Conservation (phyloP, 1,139 yeast genomes). For the Tardiomyces blankii region DNA sequence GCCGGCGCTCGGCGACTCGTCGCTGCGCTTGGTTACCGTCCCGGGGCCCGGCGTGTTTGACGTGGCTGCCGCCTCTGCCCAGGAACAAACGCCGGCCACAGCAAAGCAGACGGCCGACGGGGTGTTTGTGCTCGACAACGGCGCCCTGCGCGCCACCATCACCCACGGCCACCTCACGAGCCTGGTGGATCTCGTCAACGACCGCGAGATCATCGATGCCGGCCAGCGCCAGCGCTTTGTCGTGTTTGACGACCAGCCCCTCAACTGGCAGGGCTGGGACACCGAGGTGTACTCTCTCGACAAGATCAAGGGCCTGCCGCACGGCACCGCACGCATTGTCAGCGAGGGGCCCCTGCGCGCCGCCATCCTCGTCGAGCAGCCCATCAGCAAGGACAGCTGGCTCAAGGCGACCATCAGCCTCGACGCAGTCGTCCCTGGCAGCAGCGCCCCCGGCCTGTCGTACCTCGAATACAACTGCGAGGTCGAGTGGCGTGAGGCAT, state of each 20-base stretch:
- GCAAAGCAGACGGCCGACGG: slow-evolving; percentile 32
- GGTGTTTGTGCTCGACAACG: slow-evolving; percentile 44
- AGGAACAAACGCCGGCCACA: slow-evolving; percentile 9
- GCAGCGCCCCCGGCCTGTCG: slow-evolving; percentile 15
- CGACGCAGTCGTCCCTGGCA: slow-evolving; percentile 36
- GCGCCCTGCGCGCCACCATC: slow-evolving; percentile 46
- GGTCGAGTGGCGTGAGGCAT: slow-evolving; percentile 81
- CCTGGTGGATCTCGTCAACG: slow-evolving; percentile 45
- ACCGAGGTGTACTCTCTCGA: slow-evolving; percentile 80
- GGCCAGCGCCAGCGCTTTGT: slow-evolving; percentile 52
- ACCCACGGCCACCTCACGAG: slow-evolving; percentile 57
- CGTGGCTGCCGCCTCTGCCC: no score
- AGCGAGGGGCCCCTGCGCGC: slow-evolving; percentile 49
- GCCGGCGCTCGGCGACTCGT: not conserved
- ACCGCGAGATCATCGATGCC: slow-evolving; percentile 57
- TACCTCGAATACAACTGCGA: slow-evolving; percentile 40
- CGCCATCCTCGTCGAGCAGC: slow-evolving; percentile 45
- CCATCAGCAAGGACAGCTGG: slow-evolving; percentile 44
- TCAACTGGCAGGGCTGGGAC: slow-evolving; percentile 95
- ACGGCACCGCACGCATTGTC: slow-evolving; percentile 36
- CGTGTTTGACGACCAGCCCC: slow-evolving; percentile 79
- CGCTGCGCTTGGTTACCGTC: not conserved
- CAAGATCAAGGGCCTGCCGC: slow-evolving; percentile 43
- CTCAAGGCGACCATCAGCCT: slow-evolving; percentile 64
- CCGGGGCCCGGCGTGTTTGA: not conserved